These are phyloP conservation scores for Geotrichum siamense DNA, from an alignment of 1,139 yeast species.

Conservation along the genomic window DNA sequence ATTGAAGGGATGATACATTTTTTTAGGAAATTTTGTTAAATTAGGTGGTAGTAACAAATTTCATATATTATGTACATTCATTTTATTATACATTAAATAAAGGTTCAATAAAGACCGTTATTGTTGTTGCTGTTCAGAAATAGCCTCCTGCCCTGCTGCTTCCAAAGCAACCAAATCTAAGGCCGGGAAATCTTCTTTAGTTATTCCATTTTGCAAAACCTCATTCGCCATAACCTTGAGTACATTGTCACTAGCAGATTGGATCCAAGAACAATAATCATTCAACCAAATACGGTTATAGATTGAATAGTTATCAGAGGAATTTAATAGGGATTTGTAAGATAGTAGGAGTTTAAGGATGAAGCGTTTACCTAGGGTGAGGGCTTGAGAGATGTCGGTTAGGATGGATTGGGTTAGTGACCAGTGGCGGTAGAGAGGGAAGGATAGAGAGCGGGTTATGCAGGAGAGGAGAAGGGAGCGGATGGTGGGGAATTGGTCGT, in stretches of 20 bases:
- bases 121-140: conserved; percentile 18
- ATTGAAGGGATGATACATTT: no score
- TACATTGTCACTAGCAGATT: conserved; percentile 44
- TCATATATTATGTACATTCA: no score
- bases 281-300: conserved; percentile 75
- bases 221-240: conserved; percentile 64
- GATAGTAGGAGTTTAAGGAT: conserved; percentile 54
- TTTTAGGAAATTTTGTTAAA: no score
- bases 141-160: conserved; percentile 25
- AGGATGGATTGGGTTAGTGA: conserved; percentile 54
- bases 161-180: conserved; percentile 30
- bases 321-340: conserved; percentile 67
- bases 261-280: conserved; percentile 75
- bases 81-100: no score
- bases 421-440: conserved; percentile 73
- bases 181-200: conserved; percentile 25
- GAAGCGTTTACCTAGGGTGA: conserved; percentile 63
- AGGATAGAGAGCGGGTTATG: conserved; percentile 64
- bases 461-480: conserved; percentile 52
- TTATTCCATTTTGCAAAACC: conserved; percentile 32
- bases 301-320: conserved; percentile 56
- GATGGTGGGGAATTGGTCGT: conserved; percentile 46
- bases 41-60: no score
- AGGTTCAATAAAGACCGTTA: no score
- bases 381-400: conserved; percentile 62